Conservation (phyloP, 1,139 yeast genomes). For the Suhomyces kunorum region DNA sequence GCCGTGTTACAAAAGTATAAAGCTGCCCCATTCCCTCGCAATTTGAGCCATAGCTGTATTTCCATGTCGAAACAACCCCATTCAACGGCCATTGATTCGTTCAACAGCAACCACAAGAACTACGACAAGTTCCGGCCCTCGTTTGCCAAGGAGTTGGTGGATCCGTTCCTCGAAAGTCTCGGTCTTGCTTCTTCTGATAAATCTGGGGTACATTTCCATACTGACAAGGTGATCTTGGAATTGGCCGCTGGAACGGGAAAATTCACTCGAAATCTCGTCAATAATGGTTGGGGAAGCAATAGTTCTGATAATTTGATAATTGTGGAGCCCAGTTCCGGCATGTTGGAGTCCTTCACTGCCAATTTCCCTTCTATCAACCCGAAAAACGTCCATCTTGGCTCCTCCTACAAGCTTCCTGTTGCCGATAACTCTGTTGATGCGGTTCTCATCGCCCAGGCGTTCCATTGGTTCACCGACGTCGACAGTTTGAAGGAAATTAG, state of each 20-base stretch:
- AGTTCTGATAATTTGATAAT: constrained; percentile 36
- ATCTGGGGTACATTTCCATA: constrained; percentile 16
- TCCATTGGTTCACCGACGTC: constrained; percentile 65
- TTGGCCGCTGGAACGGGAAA: constrained; percentile 70
- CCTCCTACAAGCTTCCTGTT: constrained; percentile 53
- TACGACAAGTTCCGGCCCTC: constrained; percentile 62
- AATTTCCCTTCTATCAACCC: constrained; percentile 49
- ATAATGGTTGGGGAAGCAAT: constrained; percentile 40
- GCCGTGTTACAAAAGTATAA: neutral
- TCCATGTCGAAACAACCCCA: constrained; percentile 25
- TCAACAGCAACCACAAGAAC: constrained; percentile 52
- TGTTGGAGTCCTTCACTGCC: constrained; percentile 49
- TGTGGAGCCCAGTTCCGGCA: constrained; percentile 63
- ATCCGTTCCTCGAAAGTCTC: constrained; percentile 44
- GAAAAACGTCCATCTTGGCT: constrained; percentile 33
- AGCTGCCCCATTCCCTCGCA: neutral
- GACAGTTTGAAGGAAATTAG: constrained; percentile 51
- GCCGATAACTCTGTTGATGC: constrained; percentile 50
- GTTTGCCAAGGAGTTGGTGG: constrained; percentile 49
- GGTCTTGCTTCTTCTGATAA: constrained; percentile 24
- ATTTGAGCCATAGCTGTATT: neutral
- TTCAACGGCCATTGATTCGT: constrained; percentile 45
- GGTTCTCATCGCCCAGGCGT: constrained; percentile 63
- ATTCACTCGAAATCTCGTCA: constrained; percentile 51
- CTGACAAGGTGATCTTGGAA: constrained; percentile 45